Conservation (phyloP, 257 asterid genomes). For the Echium plantagineum region DNA sequence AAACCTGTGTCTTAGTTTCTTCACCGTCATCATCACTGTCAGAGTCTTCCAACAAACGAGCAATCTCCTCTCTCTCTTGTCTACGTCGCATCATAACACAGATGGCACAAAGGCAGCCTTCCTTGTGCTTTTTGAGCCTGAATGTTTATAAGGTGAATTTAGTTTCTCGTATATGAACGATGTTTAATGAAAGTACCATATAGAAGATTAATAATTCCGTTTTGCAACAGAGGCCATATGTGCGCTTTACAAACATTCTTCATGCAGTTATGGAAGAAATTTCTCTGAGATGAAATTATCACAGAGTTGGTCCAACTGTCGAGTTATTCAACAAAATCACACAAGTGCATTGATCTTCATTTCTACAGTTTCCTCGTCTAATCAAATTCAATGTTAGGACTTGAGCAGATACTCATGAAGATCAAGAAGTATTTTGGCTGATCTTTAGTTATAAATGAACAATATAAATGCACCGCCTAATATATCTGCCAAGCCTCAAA, state of each 20-base stretch:
- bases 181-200: background rate
- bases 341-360: too few relatives aligned
- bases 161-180: background rate
- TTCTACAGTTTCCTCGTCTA: too few relatives aligned
- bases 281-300: too few relatives aligned
- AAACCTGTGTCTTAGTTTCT: constrained; percentile 56
- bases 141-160: background rate
- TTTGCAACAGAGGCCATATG: background rate
- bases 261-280: too few relatives aligned
- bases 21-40: constrained; percentile 63
- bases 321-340: too few relatives aligned
- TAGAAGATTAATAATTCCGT: background rate
- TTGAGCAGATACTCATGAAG: too few relatives aligned
- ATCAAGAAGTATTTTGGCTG: too few relatives aligned
- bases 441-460: too few relatives aligned
- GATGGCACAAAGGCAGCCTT: constrained; percentile 91
- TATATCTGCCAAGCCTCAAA: too few relatives aligned
- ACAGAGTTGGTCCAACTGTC: too few relatives aligned
- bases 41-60: constrained; percentile 58
- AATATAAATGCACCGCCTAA: too few relatives aligned
- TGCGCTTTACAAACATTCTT: background rate
- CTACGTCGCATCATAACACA: constrained; percentile 96
- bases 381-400: too few relatives aligned
- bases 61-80: constrained; percentile 84
- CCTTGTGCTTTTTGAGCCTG: constrained; percentile 94